A percentile compares a stretch with the other conserved stretches of the same genome.
phyloP scores from a whole-genome alignment of 1,284 basidiomycete genomes.

The Ganoderma lucidum region DNA sequence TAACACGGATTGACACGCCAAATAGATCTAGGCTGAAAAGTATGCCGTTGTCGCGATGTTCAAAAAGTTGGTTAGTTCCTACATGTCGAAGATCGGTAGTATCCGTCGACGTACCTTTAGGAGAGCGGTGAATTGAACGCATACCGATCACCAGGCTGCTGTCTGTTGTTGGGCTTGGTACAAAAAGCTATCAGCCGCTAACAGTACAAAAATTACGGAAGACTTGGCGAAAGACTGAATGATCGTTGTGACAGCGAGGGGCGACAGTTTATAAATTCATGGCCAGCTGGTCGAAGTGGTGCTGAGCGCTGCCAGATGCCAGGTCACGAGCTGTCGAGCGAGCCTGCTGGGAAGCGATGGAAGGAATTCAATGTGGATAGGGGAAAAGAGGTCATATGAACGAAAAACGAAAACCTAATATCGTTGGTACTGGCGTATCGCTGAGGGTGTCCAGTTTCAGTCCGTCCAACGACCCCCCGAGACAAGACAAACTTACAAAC shows the following conservation, averaged over 20 bases:
- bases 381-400: no score
- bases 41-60: not conserved
- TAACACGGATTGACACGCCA: not conserved
- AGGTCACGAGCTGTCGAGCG: no score
- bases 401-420: no score
- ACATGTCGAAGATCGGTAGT: not conserved
- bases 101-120: not conserved
- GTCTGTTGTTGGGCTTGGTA: not conserved
- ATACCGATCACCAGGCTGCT: not conserved
- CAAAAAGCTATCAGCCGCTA: not conserved
- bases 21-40: not conserved
- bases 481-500: not conserved
- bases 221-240: not conserved
- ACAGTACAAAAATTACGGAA: not conserved
- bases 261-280: no score
- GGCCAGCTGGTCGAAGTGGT: not conserved
- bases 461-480: not conserved
- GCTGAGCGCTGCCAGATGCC: no score
- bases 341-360: no score
- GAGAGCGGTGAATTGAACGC: not conserved
- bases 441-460: not conserved
- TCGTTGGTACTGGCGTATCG: not conserved
- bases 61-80: not conserved
- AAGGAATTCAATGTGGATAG: no score
- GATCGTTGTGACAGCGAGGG: not conserved